phyloP scores from a whole-genome alignment of 768 basidiomycete genomes.

The Rhizopogon sp. region DNA sequence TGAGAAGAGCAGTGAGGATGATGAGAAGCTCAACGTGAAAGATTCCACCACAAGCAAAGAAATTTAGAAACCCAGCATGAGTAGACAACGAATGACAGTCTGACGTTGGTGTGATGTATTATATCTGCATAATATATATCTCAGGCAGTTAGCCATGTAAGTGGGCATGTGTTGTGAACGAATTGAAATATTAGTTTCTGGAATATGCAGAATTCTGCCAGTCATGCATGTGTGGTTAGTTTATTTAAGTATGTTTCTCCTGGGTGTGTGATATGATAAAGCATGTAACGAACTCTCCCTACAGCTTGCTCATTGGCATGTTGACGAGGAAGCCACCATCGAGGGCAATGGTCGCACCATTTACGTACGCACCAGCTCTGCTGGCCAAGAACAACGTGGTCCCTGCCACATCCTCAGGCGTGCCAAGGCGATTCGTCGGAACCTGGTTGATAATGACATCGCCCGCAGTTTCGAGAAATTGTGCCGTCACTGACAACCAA shows the following conservation, averaged over 20 bases:
- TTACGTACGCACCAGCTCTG: conserved; percentile 57
- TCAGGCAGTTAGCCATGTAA: not conserved
- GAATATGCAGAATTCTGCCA: not conserved
- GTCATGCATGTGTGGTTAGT: not conserved
- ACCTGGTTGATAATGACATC: conserved; percentile 37
- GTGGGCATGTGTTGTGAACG: not conserved
- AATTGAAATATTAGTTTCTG: not conserved
- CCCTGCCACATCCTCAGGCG: conserved; percentile 60
- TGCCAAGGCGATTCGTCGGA: conserved; percentile 52
- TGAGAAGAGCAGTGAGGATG: conserved; percentile 8
- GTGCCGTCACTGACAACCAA: conserved; percentile 43
- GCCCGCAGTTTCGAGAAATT: conserved; percentile 41
- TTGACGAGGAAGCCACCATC: conserved; percentile 54
- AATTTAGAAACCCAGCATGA: not conserved
- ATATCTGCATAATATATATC: conserved; percentile 1
- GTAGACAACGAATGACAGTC: not conserved
- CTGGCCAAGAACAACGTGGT: conserved; percentile 58
- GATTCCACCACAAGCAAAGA: not conserved
- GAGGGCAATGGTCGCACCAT: conserved; percentile 56
- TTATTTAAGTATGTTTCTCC: not conserved
- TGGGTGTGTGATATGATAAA: not conserved
- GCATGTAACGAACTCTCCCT: conserved; percentile 1
- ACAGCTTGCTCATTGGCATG: conserved; percentile 31
- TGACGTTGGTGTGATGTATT: not conserved
- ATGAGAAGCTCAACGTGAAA: conserved; percentile 5